phyloP scores from a whole-genome alignment of 169 alveolate species.

The Cryptosporidium felis region DNA sequence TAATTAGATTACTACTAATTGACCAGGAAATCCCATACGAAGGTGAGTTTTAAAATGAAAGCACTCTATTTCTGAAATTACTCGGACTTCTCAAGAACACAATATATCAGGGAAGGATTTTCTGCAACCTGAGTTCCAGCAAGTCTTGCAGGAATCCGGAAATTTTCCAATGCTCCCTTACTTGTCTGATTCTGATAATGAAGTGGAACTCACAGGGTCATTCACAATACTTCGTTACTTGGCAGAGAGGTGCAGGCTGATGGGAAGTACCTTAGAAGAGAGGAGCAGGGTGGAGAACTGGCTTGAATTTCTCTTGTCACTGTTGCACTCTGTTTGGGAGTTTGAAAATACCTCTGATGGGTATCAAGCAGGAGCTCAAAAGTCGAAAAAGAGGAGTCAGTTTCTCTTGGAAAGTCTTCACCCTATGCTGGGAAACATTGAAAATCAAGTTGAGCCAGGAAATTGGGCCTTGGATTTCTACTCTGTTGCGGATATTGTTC shows the following conservation, averaged over 20 bases:
- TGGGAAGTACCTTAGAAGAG: conserved; percentile 35
- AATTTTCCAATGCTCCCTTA: conserved; percentile 66
- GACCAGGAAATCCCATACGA: conserved; percentile 64
- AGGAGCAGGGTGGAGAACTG: conserved; percentile 31
- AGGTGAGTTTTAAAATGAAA: neutral
- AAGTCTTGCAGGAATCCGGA: conserved; percentile 38
- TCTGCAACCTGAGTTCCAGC: conserved; percentile 52
- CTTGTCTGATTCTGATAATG: conserved; percentile 59
- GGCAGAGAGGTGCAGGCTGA: conserved; percentile 43
- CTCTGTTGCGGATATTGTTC: conserved; percentile 22
- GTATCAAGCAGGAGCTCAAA: conserved; percentile 8
- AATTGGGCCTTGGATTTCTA: conserved; percentile 19
- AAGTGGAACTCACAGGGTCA: conserved; percentile 58
- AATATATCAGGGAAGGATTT: conserved; percentile 56
- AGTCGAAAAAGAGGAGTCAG: conserved; percentile 29
- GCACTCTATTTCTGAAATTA: neutral
- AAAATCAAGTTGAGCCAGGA: conserved; percentile 19
- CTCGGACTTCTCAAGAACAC: neutral
- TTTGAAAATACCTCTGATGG: conserved; percentile 5
- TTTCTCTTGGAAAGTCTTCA: conserved; percentile 45
- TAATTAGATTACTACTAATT: conserved; percentile 17
- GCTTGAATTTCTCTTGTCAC: conserved; percentile 37
- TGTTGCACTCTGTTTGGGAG: conserved; percentile 51
- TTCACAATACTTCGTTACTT: conserved; percentile 54
- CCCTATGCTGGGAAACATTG: conserved; percentile 34